Conservation (phyloP, 225 moss, liverwort and hornwort genomes). For the Climacium dendroides region DNA sequence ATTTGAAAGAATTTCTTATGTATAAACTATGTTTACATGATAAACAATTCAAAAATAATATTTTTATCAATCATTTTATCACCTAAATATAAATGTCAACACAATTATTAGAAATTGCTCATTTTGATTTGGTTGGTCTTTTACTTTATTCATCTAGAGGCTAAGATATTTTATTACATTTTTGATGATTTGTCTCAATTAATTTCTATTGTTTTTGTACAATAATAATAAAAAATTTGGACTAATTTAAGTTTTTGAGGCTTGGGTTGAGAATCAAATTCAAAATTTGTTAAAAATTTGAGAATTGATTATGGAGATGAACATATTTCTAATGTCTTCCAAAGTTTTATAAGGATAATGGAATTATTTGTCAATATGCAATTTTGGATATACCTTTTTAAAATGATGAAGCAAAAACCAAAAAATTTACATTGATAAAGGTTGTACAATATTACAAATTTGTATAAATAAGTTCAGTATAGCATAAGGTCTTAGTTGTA, state of each 20-base stretch:
- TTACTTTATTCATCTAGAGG: background rate
- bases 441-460: background rate
- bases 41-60: background rate
- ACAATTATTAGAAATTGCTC: background rate
- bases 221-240: background rate
- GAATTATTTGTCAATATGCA: background rate
- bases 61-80: background rate
- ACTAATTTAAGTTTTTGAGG: too few species aligned
- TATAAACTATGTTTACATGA: background rate
- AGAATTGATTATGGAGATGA: too few species aligned
- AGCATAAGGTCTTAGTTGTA: background rate
- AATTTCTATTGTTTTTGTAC: background rate
- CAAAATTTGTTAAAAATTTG: background rate
- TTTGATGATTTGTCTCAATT: background rate
- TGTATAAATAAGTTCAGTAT: background rate
- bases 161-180: background rate
- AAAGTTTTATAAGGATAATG: background rate
- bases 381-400: background rate
- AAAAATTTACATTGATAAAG: background rate
- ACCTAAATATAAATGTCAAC: background rate
- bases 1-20: background rate
- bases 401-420: too few species aligned
- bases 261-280: background rate
- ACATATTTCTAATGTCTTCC: background rate
- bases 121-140: background rate